phyloP scores from a whole-genome alignment of 192 early-diverging fungal species.

The Entophlyctis helioformis region DNA sequence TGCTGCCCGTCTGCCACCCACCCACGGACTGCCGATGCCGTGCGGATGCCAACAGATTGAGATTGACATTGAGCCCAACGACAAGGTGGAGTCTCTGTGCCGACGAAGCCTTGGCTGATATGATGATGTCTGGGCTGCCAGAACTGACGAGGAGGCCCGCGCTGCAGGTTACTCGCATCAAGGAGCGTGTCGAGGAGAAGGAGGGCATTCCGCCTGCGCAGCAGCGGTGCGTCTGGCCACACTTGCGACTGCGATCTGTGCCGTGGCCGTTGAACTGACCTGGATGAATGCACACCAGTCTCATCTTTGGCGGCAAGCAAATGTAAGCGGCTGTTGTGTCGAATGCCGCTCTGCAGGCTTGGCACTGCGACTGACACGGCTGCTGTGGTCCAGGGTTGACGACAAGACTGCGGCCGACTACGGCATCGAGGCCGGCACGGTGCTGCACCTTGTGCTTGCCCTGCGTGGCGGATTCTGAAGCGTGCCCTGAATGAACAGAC shows the following conservation, averaged over 20 bases:
- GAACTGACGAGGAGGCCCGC: neutral
- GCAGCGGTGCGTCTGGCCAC: slow-evolving; percentile 47
- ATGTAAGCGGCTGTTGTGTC: too few species aligned
- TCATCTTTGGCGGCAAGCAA: slow-evolving; percentile 93
- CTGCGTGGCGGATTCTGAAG: slow-evolving; percentile 68
- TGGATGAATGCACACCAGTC: slow-evolving; percentile 1
- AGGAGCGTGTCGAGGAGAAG: slow-evolving; percentile 88
- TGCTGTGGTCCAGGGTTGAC: slow-evolving; percentile 48
- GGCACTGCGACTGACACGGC: neutral
- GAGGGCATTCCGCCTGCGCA: slow-evolving; percentile 95
- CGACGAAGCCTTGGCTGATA: neutral
- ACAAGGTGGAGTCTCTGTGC: slow-evolving; percentile 34
- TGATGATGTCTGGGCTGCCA: neutral
- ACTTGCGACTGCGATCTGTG: slow-evolving; percentile 1
- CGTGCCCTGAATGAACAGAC: too few species aligned
- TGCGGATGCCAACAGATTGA: slow-evolving; percentile 51
- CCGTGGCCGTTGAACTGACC: too few species aligned
- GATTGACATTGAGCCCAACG: slow-evolving; percentile 72
- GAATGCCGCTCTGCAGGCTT: neutral
- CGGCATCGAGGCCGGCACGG: slow-evolving; percentile 62
- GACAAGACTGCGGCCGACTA: slow-evolving; percentile 59
- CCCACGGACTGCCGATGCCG: neutral
- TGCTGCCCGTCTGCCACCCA: neutral
- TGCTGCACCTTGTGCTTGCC: slow-evolving; percentile 88
- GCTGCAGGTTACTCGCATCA: slow-evolving; percentile 64